Evolutionary conservation across 495 filamentous ascomycete genomes (phyloP).

Genomic region (Lasiosphaeria miniovina): DNA sequence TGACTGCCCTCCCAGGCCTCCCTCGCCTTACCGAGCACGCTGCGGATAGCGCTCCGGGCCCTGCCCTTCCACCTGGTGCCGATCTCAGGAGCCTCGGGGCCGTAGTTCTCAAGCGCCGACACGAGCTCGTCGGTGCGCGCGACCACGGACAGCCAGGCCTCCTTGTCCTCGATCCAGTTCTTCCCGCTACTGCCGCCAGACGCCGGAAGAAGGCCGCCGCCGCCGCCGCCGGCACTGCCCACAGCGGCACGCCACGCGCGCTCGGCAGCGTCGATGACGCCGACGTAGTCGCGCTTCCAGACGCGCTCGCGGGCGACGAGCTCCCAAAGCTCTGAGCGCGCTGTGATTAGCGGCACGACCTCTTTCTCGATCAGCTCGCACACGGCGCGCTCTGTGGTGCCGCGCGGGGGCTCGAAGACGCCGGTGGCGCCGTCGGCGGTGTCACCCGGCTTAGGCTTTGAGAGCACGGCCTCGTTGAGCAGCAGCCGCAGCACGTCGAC

Average conservation of each 20-base stretch:
- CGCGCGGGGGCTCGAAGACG: conserved; percentile 42
- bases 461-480: conserved; percentile 62
- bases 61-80: conserved; percentile 80
- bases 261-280: conserved; percentile 78
- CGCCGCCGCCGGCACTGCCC: conserved; percentile 45
- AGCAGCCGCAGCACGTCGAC: conserved; percentile 65
- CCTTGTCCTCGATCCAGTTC: conserved; percentile 45
- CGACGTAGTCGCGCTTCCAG: conserved; percentile 63
- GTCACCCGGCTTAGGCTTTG: conserved; percentile 20
- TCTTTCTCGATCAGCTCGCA: conserved; percentile 67
- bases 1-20: conserved; percentile 75
- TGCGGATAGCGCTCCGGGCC: conserved; percentile 75
- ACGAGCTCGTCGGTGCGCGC: conserved; percentile 63
- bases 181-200: conserved; percentile 24
- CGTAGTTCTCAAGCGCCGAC: conserved; percentile 64
- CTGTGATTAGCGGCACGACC: conserved; percentile 80
- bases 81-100: conserved; percentile 47
- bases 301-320: conserved; percentile 66
- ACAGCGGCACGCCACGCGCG: conserved; percentile 78
- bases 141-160: conserved; percentile 59
- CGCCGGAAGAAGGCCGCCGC: conserved; percentile 14
- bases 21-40: conserved; percentile 77
- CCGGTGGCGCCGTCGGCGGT: conserved; percentile 32
- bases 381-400: conserved; percentile 52
- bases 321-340: conserved; percentile 69